These are phyloP conservation scores for Darksidea phi DNA, from an alignment of 495 filamentous ascomycete genomes.

Conservation along the genomic window DNA sequence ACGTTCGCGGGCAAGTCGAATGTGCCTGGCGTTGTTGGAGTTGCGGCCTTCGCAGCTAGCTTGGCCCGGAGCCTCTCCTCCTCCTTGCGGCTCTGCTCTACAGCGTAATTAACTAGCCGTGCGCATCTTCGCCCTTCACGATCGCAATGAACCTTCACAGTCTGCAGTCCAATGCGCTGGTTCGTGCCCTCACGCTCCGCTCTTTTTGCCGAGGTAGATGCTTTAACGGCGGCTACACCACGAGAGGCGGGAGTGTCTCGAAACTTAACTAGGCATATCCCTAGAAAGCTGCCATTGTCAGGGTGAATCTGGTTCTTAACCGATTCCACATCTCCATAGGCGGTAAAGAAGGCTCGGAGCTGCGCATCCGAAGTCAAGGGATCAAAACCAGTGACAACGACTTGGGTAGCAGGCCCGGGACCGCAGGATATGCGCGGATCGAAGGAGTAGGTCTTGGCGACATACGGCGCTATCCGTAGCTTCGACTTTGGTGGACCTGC, in stretches of 20 bases:
- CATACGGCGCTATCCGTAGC: constrained; percentile 74
- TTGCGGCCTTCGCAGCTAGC: constrained; percentile 18
- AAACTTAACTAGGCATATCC: constrained; percentile 87
- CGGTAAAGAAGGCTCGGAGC: constrained; percentile 75
- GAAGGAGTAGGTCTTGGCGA: constrained; percentile 71
- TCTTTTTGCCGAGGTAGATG: constrained; percentile 70
- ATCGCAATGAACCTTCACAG: constrained; percentile 80
- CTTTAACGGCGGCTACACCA: constrained; percentile 53
- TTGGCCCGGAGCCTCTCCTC: constrained; percentile 41
- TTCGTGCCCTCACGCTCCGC: constrained; percentile 70
- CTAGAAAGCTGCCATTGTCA: constrained; percentile 85
- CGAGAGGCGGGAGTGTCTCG: constrained; percentile 64
- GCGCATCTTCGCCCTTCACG: constrained; percentile 78
- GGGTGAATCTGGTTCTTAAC: constrained; percentile 90
- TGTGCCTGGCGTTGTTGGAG: constrained; percentile 39
- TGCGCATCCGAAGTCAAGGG: constrained; percentile 77
- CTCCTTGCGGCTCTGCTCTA: constrained; percentile 62
- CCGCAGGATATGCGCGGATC: constrained; percentile 79
- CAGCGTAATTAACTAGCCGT: constrained; percentile 65
- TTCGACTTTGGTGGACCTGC: constrained; percentile 59
- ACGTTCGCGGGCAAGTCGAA: constrained; percentile 63
- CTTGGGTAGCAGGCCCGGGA: constrained; percentile 81
- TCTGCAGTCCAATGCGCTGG: constrained; percentile 67
- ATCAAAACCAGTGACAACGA: constrained; percentile 92
- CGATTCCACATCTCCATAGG: constrained; percentile 83